Evolutionary conservation across 2,329 filamentous ascomycete genomes (phyloP), one percentile per base, ranked within the genome.

Genomic region (Penicillium sp.): DNA sequence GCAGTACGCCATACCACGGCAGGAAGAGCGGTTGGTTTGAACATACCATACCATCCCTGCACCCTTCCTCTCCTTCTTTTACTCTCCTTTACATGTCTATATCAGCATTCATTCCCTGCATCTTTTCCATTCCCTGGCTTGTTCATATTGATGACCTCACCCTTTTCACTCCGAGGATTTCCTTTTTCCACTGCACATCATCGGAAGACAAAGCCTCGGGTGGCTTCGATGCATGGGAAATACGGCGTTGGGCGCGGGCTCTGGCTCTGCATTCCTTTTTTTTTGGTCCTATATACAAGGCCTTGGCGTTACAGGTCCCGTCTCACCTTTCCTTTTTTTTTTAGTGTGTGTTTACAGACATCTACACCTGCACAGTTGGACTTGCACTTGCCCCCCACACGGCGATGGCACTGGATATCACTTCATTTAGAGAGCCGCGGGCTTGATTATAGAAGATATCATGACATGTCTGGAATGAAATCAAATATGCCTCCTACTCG

Each of bases 1-100:
- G 93, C 60, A 33, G 30, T 22, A 42, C 38, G 38, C 28, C 11
- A 6, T 30, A 30, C 52, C 52, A 8, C 35, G 40, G 10, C 40
- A 40, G 7, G 52, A 54, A 43, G 52, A 54, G 52, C 52, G 38
- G 7, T 26, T 54, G n/a, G 37, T 54, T 14, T 54, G 28, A 33
- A 52, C 40, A 28, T 22, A 43, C 19, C 40, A 5, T 22, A 43
- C 40, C 40, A 5, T 13, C 19, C n/a, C 19, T 13, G 16, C 13
- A 16, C 14, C 25, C 8, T 45, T 13, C 2, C 7, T 14, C 51
- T 14, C 2, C 11, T 14, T 37, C 35, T 37, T 14, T 14, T 4
- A 5, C 14, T 14, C 7, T 26, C 33, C 13, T 30, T 42, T 54
- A 19, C 40, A n/a, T 54, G 13, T 40, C 37, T 37, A 40, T 40